Base-by-base conservation (phyloP, 2,329 filamentous ascomycete species). In the Meredithiella fracta region DNA sequence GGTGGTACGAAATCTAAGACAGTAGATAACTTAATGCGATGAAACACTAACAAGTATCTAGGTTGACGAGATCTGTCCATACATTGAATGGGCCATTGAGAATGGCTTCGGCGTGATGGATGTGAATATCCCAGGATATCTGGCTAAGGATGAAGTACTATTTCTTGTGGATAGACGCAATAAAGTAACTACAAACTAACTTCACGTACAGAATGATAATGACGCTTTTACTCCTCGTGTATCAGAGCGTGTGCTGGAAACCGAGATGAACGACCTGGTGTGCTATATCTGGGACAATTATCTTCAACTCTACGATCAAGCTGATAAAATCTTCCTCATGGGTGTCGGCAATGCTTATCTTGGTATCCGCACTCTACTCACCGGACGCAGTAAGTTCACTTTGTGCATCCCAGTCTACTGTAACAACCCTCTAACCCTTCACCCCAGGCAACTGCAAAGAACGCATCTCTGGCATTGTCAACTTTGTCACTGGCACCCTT, bases 261-360 rank as follows among this genome's bases (percentile, higher is more conserved):
- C 73, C 55, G 78, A 79, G 66, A 82, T 79, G 0, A 80, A 85
- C 60, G 82, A 91, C 59, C 72, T 96, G 9, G 80, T 91, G 3
- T 81, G 78, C 59, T 97, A 95, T 64, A 72, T 98, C 14, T 98
- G 92, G 92, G 90, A 96, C 63, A 98, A 98, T 65, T 96, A 96
- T 64, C 80, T 98, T 20, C 86, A 95, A 72, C 74, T 86, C 31
- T 82, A 82, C 53, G 77, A 86, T 17, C 70, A 83, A 1, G 74
- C 78, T 0, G 80, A 83, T 4, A 80, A 91, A 54, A 79, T 97
- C 15, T 86, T 94, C 65, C 73, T 98, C 22, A 75, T 98, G 65
- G 91, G 92, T 0, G 80, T 94, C 1, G 92, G 92, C n/a, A 83
- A 88, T 62, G 86, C 92, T 1, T 94, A 92, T 64, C 73, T 85